phyloP scores from a whole-genome alignment of 139 green algal species.

The Ulvella scutata region DNA sequence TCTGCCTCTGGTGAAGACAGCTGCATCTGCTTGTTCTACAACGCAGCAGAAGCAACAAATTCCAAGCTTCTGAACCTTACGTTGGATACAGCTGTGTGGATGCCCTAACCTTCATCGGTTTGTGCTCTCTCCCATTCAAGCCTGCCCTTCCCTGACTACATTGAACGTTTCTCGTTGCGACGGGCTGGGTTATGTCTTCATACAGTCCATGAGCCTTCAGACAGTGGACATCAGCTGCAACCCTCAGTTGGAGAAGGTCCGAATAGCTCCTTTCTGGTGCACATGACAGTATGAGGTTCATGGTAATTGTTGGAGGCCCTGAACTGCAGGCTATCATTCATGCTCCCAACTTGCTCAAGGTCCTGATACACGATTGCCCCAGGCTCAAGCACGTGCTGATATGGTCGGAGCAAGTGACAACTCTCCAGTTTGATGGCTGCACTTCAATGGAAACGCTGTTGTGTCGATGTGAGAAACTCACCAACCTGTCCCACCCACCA shows the following conservation, averaged over 20 bases:
- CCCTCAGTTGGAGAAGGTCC: conserved; percentile 37
- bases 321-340: conserved; percentile 45
- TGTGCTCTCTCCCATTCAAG: conserved; percentile 32
- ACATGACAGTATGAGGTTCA: not conserved
- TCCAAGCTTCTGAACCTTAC: not conserved
- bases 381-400: conserved; percentile 23
- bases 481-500: not conserved
- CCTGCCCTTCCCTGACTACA: conserved; percentile 39
- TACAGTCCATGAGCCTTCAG: conserved; percentile 39
- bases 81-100: conserved; percentile 24
- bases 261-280: not conserved
- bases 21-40: too few species aligned
- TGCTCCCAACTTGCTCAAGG: conserved; percentile 35
- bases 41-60: too few species aligned
- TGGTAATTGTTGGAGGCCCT: not conserved
- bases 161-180: conserved; percentile 37
- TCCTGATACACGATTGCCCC: conserved; percentile 28
- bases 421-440: not conserved
- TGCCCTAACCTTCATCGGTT: conserved; percentile 48
- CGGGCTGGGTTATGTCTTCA: conserved; percentile 40
- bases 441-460: not conserved
- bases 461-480: not conserved
- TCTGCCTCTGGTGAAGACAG: not conserved
- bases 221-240: conserved; percentile 34
- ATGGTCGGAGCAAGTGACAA: not conserved